Base-by-base conservation (phyloP, 2,329 filamentous ascomycete species). In the Talaromyces pinophilus region DNA sequence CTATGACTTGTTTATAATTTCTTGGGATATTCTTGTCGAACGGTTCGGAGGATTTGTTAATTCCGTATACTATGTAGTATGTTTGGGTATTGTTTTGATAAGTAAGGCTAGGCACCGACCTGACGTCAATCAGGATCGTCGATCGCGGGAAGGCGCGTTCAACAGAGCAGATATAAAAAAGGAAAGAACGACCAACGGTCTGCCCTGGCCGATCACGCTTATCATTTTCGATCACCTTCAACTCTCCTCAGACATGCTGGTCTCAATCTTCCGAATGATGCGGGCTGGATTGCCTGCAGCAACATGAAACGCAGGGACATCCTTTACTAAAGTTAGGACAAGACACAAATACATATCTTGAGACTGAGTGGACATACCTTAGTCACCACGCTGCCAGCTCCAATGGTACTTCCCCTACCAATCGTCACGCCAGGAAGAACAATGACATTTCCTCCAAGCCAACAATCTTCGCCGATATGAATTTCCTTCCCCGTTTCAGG, bases 301-400 rank as follows among this genome's bases (percentile, higher is more conserved):
- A 25, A 81, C 72, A 69, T 81, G 78, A 66, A 79, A 81, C 22
- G 78, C 69, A 22, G 79, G 79, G 28, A 81, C 73, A 73, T 81
- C 77, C 79, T 59, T 15, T 60, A 30, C 8, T 19, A 2, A 28
- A 44, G 40, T 60, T 40, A 60, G 57, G 17, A 19, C 25, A 38
- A 28, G 22, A 33, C 3, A 52, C 59, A 33, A 46, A 22, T 44
- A 42, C 11, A n/a, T 7, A 10, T 25, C 28, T 38, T 6, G 28
- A 62, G 15, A 2, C 2, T n/a, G 28, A 52, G 11, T 17, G 13
- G 57, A 42, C 71, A 60, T 68, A 84, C 84, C 80, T 90, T 95
- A 1, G 91, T 95, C 28, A 96, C 92, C 3, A 96, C 91, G 74
- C 89, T 92, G 0, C 90, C 92, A 1, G 93, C 92, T 0, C 92